Conservation (phyloP, 192 early-diverging fungal genomes). For the Coemansia sp. region DNA sequence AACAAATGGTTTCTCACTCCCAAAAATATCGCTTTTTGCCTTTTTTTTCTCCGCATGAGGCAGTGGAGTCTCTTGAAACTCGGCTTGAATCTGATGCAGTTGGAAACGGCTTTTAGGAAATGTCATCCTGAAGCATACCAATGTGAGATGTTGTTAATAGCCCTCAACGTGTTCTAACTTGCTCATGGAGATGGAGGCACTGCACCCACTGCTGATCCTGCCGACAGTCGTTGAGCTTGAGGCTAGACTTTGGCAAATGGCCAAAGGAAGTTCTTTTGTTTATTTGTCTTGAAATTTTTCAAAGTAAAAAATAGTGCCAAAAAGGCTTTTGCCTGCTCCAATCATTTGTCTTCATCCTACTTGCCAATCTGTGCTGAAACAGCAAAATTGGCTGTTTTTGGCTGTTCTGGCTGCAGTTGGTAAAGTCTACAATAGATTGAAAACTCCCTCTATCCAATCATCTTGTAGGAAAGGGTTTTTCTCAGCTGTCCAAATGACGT, state of each 20-base stretch:
- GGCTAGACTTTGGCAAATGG: not conserved
- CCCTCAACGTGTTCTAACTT: too few species aligned
- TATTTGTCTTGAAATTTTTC: not conserved
- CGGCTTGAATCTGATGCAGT: not conserved
- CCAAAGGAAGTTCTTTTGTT: not conserved
- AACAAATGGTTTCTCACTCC: not conserved
- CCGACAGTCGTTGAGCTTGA: not conserved
- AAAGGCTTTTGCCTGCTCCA: too few species aligned
- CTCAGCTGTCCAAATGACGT: too few species aligned
- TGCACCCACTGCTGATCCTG: not conserved
- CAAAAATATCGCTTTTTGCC: not conserved
- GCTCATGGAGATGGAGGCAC: too few species aligned
- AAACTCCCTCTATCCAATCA: not conserved
- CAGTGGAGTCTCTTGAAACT: not conserved
- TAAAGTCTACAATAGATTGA: not conserved
- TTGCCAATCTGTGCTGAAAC: too few species aligned
- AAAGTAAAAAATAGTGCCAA: too few species aligned
- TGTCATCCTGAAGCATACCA: too few species aligned
- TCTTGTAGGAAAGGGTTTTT: not conserved
- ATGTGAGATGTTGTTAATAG: too few species aligned
- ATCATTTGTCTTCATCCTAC: too few species aligned
- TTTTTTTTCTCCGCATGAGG: not conserved
- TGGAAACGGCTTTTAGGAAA: not conserved
- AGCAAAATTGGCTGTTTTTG: too few species aligned
- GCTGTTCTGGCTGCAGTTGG: not conserved